A percentile compares a stretch with the other conserved stretches of the same genome.
Conservation (phyloP, 495 filamentous ascomycete species). For the Penicillium parvum region DNA sequence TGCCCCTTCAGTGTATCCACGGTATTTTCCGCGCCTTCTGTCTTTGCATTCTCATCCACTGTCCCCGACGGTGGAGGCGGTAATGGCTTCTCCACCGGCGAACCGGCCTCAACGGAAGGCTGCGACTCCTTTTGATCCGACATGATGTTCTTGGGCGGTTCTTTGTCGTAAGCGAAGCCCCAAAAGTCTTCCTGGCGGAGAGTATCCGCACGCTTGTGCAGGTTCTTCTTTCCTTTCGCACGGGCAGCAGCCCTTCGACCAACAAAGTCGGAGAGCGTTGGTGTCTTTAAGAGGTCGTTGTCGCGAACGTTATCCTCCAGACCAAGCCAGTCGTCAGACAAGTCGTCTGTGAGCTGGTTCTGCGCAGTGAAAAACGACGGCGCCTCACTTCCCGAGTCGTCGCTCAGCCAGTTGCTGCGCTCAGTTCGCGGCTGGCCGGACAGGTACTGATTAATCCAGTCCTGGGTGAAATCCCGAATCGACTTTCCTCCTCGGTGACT, state of each 20-base stretch:
- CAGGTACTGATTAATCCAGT: conserved; percentile 74
- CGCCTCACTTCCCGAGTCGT: conserved; percentile 58
- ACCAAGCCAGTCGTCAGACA: conserved; percentile 42
- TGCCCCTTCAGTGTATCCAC: conserved; percentile 11
- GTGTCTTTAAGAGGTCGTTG: conserved; percentile 40
- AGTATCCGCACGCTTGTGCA: conserved; percentile 58
- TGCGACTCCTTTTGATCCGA: conserved; percentile 30
- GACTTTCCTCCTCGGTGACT: conserved; percentile 40
- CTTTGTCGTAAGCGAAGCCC: conserved; percentile 45
- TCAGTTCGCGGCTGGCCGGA: conserved; percentile 57
- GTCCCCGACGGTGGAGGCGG: conserved; percentile 40
- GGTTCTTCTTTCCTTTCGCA: conserved; percentile 41
- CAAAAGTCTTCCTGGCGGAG: conserved; percentile 56
- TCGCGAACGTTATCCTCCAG: conserved; percentile 39
- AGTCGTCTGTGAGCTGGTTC: conserved; percentile 42
- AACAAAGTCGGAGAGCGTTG: conserved; percentile 41
- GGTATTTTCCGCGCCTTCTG: background rate
- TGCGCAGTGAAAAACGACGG: conserved; percentile 43
- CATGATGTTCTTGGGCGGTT: conserved; percentile 33
- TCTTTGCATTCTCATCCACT: conserved; percentile 7
- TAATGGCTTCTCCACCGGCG: conserved; percentile 43
- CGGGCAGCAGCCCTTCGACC: conserved; percentile 29
- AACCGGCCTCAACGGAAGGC: conserved; percentile 19
- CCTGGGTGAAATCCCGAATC: conserved; percentile 61
- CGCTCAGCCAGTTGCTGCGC: conserved; percentile 67